These are phyloP conservation scores for Aspergillus avenaceus DNA, from an alignment of 495 filamentous ascomycete species.

Conservation along the genomic window DNA sequence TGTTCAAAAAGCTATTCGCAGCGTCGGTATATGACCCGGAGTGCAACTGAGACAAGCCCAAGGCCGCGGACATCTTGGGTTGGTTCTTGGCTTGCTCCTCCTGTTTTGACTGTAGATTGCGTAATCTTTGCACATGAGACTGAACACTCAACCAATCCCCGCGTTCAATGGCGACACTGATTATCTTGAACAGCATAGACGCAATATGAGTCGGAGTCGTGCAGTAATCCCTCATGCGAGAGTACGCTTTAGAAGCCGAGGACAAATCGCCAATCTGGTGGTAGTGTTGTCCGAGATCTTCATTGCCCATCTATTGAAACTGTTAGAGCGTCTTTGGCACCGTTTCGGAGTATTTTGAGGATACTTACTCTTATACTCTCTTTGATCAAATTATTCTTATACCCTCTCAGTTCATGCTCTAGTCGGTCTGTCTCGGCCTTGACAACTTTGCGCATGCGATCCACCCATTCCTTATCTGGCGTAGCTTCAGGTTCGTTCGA, in stretches of 20 bases:
- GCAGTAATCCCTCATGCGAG: constrained; percentile 71
- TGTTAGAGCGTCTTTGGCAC: constrained; percentile 4
- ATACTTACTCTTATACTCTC: constrained; percentile 84
- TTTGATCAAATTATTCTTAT: constrained; percentile 97
- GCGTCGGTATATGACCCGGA: constrained; percentile 64
- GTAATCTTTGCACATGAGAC: constrained; percentile 66
- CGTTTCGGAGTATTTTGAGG: neutral
- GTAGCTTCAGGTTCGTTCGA: constrained; percentile 64
- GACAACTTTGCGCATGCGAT: constrained; percentile 56
- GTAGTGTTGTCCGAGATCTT: constrained; percentile 68
- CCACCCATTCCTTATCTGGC: constrained; percentile 68
- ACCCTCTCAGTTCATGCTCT: constrained; percentile 79
- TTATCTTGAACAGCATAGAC: constrained; percentile 65
- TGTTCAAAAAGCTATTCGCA: constrained; percentile 64
- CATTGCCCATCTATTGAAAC: constrained; percentile 62
- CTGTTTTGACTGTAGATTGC: constrained; percentile 50
- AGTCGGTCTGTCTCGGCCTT: constrained; percentile 65
- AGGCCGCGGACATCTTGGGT: constrained; percentile 62
- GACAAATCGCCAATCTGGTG: constrained; percentile 59
- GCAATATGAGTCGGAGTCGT: constrained; percentile 65
- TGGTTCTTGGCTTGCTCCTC: constrained; percentile 57
- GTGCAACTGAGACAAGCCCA: constrained; percentile 69
- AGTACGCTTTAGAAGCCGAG: constrained; percentile 62
- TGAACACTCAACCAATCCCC: constrained; percentile 62
- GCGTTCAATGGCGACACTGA: constrained; percentile 64